Conservation (phyloP, 2,329 filamentous ascomycete species). For the Thielaviopsis populi region DNA sequence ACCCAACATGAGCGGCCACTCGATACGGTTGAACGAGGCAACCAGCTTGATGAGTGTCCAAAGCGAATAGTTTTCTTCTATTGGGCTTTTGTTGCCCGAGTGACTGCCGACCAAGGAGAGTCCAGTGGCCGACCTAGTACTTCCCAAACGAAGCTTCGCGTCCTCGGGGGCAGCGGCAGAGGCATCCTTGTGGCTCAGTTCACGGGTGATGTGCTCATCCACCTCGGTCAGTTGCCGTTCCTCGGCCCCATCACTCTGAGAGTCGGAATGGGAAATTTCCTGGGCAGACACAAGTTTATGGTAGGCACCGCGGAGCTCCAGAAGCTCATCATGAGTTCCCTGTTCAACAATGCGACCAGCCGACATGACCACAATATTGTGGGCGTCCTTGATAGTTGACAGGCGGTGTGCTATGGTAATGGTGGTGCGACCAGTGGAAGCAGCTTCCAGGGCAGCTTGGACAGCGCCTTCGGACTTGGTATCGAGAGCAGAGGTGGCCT, state of each 20-base stretch:
- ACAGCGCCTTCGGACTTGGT: slow-evolving; percentile 91
- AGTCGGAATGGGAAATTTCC: slow-evolving; percentile 44
- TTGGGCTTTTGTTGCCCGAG: slow-evolving; percentile 28
- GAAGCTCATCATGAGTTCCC: slow-evolving; percentile 68
- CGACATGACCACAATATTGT: slow-evolving; percentile 92
- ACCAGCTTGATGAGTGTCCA: slow-evolving; percentile 69
- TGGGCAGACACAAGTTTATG: slow-evolving; percentile 78
- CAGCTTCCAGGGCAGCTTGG: slow-evolving; percentile 78
- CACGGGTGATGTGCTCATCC: slow-evolving; percentile 28
- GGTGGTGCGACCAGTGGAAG: slow-evolving; percentile 74
- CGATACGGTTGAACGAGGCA: slow-evolving; percentile 59
- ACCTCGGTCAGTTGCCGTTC: slow-evolving; percentile 26
- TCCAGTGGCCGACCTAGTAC: slow-evolving; percentile 52
- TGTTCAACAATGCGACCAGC: slow-evolving; percentile 80
- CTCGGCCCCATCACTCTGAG: slow-evolving; percentile 30
- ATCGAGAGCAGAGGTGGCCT: slow-evolving; percentile 86
- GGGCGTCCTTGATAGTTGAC: slow-evolving; percentile 82
- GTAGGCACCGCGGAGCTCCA: slow-evolving; percentile 59
- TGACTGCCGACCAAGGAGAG: slow-evolving; percentile 45
- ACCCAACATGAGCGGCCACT: slow-evolving; percentile 55
- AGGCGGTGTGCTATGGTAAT: slow-evolving; percentile 93
- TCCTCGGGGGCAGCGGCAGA: slow-evolving; percentile 46
- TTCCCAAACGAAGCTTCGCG: slow-evolving; percentile 40
- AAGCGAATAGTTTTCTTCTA: slow-evolving; percentile 46
- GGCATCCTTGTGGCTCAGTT: slow-evolving; percentile 27